phyloP scores from a whole-genome alignment of 768 basidiomycete genomes.

The Boletus speciosus region DNA sequence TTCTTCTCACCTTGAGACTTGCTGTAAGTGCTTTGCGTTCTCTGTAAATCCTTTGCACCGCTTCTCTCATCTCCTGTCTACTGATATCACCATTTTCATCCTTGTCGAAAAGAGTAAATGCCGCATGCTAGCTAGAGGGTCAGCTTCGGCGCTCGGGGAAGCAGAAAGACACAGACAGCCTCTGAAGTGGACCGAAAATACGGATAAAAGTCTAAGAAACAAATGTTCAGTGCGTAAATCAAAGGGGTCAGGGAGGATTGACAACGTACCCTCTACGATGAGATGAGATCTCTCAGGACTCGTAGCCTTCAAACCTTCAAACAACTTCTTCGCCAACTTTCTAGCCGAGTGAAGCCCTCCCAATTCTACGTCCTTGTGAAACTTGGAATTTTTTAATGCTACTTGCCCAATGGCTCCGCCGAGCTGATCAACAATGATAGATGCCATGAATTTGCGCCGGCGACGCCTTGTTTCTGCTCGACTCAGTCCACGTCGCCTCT shows the following conservation, averaged over 20 bases:
- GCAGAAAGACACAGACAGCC: slow-evolving; percentile 42
- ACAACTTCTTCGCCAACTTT: slow-evolving; percentile 64
- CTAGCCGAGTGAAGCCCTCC: slow-evolving; percentile 61
- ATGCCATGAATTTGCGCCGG: slow-evolving; percentile 51
- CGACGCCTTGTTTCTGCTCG: slow-evolving; percentile 39
- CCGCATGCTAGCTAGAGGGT: slow-evolving; percentile 48
- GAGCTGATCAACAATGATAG: slow-evolving; percentile 69
- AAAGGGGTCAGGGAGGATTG: neutral
- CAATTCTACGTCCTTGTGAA: slow-evolving; percentile 53
- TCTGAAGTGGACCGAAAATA: slow-evolving; percentile 72
- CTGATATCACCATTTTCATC: slow-evolving; percentile 81
- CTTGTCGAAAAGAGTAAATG: slow-evolving; percentile 71
- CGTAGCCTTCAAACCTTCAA: slow-evolving; percentile 56
- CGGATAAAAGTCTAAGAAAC: slow-evolving; percentile 64
- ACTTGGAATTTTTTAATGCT: slow-evolving; percentile 62
- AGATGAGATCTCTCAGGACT: slow-evolving; percentile 59
- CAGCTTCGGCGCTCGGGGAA: neutral
- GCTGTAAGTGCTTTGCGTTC: slow-evolving; percentile 71
- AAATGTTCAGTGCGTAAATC: neutral
- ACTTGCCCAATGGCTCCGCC: slow-evolving; percentile 65
- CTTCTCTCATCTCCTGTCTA: slow-evolving; percentile 78
- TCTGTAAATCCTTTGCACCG: slow-evolving; percentile 74
- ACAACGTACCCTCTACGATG: slow-evolving; percentile 56
- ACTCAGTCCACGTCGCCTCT: slow-evolving; percentile 15
- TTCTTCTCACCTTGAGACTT: slow-evolving; percentile 56